phyloP scores from a whole-genome alignment of 371 early-diverging fungal genomes.

The Mucor indicus region DNA sequence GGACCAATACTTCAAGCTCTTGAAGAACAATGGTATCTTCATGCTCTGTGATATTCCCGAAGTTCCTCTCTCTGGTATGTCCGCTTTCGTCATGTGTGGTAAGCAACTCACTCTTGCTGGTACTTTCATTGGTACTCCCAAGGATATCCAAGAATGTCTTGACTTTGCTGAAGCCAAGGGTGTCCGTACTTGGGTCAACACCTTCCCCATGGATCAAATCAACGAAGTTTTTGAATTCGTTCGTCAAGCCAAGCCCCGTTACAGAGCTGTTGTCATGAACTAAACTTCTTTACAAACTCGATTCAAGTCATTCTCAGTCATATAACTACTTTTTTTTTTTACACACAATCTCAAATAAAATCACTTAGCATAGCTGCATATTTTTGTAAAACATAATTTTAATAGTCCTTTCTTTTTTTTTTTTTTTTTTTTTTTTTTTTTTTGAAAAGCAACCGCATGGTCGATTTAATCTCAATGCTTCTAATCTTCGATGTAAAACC shows the following conservation, averaged over 20 bases:
- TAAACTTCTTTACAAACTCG: slow-evolving; percentile 16
- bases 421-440: no score
- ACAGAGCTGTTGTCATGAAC: slow-evolving; percentile 30
- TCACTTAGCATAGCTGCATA: no score
- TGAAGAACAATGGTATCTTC: slow-evolving; percentile 39
- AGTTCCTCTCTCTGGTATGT: slow-evolving; percentile 40
- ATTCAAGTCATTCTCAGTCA: no score
- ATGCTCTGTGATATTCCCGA: slow-evolving; percentile 66
- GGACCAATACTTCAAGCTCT: slow-evolving; percentile 33
- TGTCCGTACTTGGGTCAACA: slow-evolving; percentile 65
- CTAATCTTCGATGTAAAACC: no score
- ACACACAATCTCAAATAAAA: no score
- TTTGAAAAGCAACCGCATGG: no score
- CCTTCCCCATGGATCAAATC: slow-evolving; percentile 50
- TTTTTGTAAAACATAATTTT: no score
- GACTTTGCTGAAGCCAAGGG: slow-evolving; percentile 63
- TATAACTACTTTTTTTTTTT: no score
- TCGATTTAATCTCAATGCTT: no score
- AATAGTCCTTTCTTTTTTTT: no score
- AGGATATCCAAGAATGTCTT: slow-evolving; percentile 57
- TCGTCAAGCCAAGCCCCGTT: slow-evolving; percentile 29
- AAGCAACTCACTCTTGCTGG: slow-evolving; percentile 56
- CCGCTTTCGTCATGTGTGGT: slow-evolving; percentile 33
- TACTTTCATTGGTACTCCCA: slow-evolving; percentile 65
- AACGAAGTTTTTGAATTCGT: slow-evolving; percentile 32